phyloP scores from a whole-genome alignment of 352 stramenopile genomes.

The Globisporangium ultimum region DNA sequence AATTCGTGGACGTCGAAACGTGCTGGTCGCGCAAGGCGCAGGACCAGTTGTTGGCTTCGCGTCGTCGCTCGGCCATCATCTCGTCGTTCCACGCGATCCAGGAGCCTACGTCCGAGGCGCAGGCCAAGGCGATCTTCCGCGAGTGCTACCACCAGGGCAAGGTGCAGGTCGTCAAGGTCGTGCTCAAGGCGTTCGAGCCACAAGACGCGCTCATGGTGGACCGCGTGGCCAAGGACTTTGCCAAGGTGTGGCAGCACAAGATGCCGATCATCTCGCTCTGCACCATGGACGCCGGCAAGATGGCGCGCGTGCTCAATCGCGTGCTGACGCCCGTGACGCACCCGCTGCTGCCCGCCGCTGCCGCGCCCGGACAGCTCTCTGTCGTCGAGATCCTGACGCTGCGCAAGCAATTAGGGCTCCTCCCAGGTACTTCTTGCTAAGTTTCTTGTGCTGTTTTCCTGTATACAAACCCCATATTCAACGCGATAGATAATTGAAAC shows the following conservation, averaged over 20 bases:
- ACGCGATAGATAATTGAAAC: slow-evolving; percentile 6
- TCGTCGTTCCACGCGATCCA: slow-evolving; percentile 78
- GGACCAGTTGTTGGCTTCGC: slow-evolving; percentile 36
- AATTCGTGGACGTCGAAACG: slow-evolving; percentile 97
- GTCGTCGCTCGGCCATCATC: slow-evolving; percentile 59
- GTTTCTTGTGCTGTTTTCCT: slow-evolving; percentile 4
- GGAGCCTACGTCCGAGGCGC: slow-evolving; percentile 38
- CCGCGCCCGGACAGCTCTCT: slow-evolving; percentile 95
- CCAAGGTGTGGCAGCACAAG: slow-evolving; percentile 42
- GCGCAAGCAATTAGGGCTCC: slow-evolving; percentile 75
- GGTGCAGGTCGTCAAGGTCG: slow-evolving; percentile 91
- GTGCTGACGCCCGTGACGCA: slow-evolving; percentile 96
- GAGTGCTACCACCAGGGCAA: slow-evolving; percentile 63
- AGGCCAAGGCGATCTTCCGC: slow-evolving; percentile 52
- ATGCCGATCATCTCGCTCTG: slow-evolving; percentile 95
- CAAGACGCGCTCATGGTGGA: slow-evolving; percentile 89
- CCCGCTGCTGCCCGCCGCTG: slow-evolving; percentile 88
- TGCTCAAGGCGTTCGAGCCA: slow-evolving; percentile 75
- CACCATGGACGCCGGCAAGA: slow-evolving; percentile 90
- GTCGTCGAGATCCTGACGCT: slow-evolving; percentile 91
- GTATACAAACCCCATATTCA: too few species aligned
- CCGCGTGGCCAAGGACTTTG: slow-evolving; percentile 55
- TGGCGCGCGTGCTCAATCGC: slow-evolving; percentile 93
- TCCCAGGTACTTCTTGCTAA: slow-evolving; percentile 63
- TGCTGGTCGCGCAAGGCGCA: slow-evolving; percentile 76